Conservation (phyloP, 2,329 filamentous ascomycete species). For the Epichloe glyceriae region DNA sequence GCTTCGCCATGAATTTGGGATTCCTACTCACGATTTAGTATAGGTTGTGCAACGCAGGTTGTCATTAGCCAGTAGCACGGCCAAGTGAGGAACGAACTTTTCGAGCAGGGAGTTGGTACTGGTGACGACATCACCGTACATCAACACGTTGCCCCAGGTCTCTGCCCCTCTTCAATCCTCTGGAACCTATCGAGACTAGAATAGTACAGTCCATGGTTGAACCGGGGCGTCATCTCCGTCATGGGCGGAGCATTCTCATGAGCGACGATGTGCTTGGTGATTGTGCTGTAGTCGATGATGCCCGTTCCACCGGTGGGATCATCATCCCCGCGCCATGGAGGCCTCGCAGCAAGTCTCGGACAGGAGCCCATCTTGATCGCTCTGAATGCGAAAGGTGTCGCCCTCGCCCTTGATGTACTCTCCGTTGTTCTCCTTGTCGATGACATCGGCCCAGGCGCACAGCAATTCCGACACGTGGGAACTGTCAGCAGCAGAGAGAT, state of each 20-base stretch:
- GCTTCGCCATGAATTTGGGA: slow-evolving; percentile 55
- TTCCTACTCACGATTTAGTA: slow-evolving; percentile 42
- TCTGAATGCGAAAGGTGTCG: slow-evolving; percentile 71
- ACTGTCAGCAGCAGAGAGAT: slow-evolving; percentile 60
- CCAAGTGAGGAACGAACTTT: slow-evolving; percentile 40
- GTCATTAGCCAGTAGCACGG: no score
- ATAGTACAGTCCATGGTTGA: slow-evolving; percentile 74
- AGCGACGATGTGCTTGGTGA: slow-evolving; percentile 61
- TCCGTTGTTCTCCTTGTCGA: slow-evolving; percentile 50
- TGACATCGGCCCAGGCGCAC: slow-evolving; percentile 51
- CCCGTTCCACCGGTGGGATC: slow-evolving; percentile 31
- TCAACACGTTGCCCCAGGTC: slow-evolving; percentile 61
- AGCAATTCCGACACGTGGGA: slow-evolving; percentile 56
- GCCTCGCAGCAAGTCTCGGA: slow-evolving; percentile 40
- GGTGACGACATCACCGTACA: slow-evolving; percentile 87
- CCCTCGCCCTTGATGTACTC: slow-evolving; percentile 68
- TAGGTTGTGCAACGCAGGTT: no score
- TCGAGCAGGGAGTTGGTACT: slow-evolving; percentile 90
- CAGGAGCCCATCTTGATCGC: slow-evolving; percentile 45
- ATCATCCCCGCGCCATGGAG: slow-evolving; percentile 24
- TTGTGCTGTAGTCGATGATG: slow-evolving; percentile 59
- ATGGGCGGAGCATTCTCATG: slow-evolving; percentile 58
- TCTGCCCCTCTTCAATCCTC: slow-evolving; percentile 36
- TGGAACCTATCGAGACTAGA: slow-evolving; percentile 57
- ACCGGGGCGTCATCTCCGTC: slow-evolving; percentile 65